Conservation (phyloP, 768 basidiomycete genomes). For the Suillus clintonianus region DNA sequence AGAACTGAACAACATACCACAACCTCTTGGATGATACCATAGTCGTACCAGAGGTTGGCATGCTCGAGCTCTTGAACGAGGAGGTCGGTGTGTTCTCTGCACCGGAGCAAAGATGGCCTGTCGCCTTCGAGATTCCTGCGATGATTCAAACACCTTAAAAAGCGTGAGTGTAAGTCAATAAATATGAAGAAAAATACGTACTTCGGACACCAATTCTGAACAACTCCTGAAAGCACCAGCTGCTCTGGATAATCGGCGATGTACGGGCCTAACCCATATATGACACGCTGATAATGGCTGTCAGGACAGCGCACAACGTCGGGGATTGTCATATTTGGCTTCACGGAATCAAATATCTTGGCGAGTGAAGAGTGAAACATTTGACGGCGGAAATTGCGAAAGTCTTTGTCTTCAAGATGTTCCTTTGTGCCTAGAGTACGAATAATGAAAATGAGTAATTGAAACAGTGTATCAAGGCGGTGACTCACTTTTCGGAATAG, state of each 20-base stretch:
- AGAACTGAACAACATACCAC: slow-evolving; percentile 22
- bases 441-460: neutral
- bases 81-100: slow-evolving; percentile 19
- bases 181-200: slow-evolving; percentile 4
- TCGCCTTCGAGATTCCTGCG: slow-evolving; percentile 25
- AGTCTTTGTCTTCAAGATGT: slow-evolving; percentile 13
- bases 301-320: slow-evolving; percentile 27
- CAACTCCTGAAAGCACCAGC: no score
- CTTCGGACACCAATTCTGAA: slow-evolving; percentile 28
- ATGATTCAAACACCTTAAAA: slow-evolving; percentile 26
- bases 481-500: slow-evolving; percentile 12
- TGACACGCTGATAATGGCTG: slow-evolving; percentile 26
- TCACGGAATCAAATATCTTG: slow-evolving; percentile 23
- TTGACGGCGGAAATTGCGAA: slow-evolving; percentile 27
- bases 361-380: slow-evolving; percentile 32
- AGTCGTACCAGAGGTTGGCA: slow-evolving; percentile 31
- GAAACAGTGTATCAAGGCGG: neutral
- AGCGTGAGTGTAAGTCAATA: neutral
- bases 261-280: slow-evolving; percentile 39
- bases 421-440: slow-evolving; percentile 12
- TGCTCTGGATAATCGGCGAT: slow-evolving; percentile 46
- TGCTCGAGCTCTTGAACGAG: slow-evolving; percentile 20
- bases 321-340: slow-evolving; percentile 26
- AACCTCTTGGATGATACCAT: slow-evolving; percentile 34
- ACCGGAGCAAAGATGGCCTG: slow-evolving; percentile 15